A percentile compares a stretch with the other conserved stretches of the same genome.
phyloP scores from a whole-genome alignment of 139 green algal species.

The Diplosphaera chodatii region DNA sequence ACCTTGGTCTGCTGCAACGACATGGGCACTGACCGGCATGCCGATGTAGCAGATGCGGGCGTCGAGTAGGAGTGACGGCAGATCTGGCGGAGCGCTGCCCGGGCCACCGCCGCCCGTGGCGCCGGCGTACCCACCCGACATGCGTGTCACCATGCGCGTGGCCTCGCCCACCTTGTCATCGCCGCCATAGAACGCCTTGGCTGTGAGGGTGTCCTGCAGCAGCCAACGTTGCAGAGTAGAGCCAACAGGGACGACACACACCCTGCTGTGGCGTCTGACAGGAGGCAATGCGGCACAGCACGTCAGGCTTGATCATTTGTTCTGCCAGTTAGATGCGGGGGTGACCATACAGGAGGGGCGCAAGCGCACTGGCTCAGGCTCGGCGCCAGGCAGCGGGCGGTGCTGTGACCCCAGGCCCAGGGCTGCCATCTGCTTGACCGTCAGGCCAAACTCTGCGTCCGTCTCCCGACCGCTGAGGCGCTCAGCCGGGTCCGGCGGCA shows the following conservation, averaged over 20 bases:
- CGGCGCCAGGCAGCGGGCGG: background rate
- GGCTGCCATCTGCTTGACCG: background rate
- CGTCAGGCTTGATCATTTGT: too few relatives aligned
- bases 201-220: constrained; percentile 30
- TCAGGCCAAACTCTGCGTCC: background rate
- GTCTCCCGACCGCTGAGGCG: background rate
- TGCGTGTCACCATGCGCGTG: constrained; percentile 14
- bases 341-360: too few relatives aligned
- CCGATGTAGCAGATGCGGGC: constrained; percentile 95
- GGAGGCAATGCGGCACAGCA: too few relatives aligned
- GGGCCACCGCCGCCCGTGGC: constrained; percentile 25
- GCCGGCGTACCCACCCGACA: constrained; percentile 11
- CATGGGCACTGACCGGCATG: constrained; percentile 92
- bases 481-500: background rate
- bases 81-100: constrained; percentile 77
- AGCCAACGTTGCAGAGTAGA: too few relatives aligned
- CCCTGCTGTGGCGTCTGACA: too few relatives aligned
- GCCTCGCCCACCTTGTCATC: constrained; percentile 28
- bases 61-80: constrained; percentile 95
- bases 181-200: constrained; percentile 47
- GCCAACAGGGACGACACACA: too few relatives aligned
- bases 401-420: background rate
- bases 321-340: too few relatives aligned
- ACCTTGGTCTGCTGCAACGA: too few relatives aligned
- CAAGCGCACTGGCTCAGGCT: background rate